Conservation (phyloP, 2,329 filamentous ascomycete genomes). For the Fusarium nematophilum region DNA sequence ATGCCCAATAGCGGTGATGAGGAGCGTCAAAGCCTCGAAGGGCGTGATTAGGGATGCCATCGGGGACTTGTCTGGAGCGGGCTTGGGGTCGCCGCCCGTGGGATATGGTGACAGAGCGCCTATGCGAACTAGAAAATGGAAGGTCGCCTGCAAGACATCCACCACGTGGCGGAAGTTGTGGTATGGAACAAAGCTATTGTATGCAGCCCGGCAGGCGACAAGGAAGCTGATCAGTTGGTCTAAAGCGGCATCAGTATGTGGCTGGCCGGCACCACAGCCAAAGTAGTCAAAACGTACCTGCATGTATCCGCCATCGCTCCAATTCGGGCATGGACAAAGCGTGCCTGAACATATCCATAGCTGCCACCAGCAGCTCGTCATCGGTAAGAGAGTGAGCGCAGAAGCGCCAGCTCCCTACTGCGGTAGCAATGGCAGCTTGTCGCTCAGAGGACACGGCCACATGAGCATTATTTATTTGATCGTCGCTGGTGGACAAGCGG, state of each 20-base stretch:
- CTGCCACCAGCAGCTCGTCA: constrained; percentile 88
- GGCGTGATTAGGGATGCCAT: constrained; percentile 83
- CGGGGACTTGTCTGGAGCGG: constrained; percentile 63
- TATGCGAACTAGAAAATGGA: constrained; percentile 86
- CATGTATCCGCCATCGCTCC: constrained; percentile 81
- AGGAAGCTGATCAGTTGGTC: constrained; percentile 88
- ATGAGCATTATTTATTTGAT: constrained; percentile 72
- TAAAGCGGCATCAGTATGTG: constrained; percentile 58
- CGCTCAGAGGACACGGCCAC: constrained; percentile 76
- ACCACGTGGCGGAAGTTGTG: constrained; percentile 99
- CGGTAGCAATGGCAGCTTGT: constrained; percentile 72
- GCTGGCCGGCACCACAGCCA: constrained; percentile 12
- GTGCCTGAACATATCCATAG: constrained; percentile 91
- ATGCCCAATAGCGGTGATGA: constrained; percentile 97
- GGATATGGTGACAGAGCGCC: constrained; percentile 78
- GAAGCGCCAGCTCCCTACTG: constrained; percentile 86
- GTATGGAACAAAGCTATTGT: constrained; percentile 95
- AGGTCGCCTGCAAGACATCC: constrained; percentile 93
- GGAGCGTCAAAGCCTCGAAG: constrained; percentile 87
- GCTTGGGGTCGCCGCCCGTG: constrained; percentile 48
- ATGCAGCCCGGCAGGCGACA: constrained; percentile 89
- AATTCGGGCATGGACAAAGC: constrained; percentile 84
- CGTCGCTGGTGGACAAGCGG: constrained; percentile 72
- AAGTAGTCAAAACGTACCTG: constrained; percentile 66
- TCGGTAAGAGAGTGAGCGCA: constrained; percentile 90